Base-by-base conservation (phyloP, 768 basidiomycete genomes). In the Pseudohyphozyma bogoriensis region DNA sequence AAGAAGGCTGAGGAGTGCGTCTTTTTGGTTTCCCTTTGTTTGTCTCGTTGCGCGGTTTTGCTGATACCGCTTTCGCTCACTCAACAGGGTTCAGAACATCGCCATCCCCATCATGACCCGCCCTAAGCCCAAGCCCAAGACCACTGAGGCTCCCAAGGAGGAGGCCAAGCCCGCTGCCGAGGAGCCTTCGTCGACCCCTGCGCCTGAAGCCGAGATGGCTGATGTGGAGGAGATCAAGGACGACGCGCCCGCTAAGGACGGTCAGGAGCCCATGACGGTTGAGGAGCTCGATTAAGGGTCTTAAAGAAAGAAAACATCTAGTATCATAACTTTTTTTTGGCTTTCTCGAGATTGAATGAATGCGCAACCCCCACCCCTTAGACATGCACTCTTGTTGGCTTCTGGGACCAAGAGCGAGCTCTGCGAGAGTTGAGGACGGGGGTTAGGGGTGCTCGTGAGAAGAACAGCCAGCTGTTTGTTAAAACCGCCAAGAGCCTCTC, bases 41-140 rank as follows among this genome's bases (percentile, higher is more conserved):
- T 16, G 11, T 49, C 20, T 18, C 16, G 18, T 36, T 36, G n/a
- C 20, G 24, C 26, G 4, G 22, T 47, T 20, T 20, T 50, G 37
- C 51, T 39, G 24, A 55, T n/a, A n/a, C n/a, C 52, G 12, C n/a
- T 26, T 52, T 26, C n/a, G 3, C 24, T 35, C 33, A 7, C 22
- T 29, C 7, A 20, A 13, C 46, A 51, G 42, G 39, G 39, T 62
- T 75, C 92, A 61, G 83, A 95, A 87, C 78, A 86, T 87, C 69
- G 85, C 86, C 51, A 82, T 84, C 31, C 89, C 89, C 33, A 93
- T 96, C 75, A 78, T 99, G 73, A 87, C 86, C 65, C 85, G 80
- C 79, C 87, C 86, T 52, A 95, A 91, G 82, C 95, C 92, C 58
- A 89, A 86, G 80, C 58, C 67, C 58, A 60, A 51, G 39, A 52